Evolutionary conservation across 306 rosid genomes (phyloP).

Genomic region (Acacia melanoxylon): DNA sequence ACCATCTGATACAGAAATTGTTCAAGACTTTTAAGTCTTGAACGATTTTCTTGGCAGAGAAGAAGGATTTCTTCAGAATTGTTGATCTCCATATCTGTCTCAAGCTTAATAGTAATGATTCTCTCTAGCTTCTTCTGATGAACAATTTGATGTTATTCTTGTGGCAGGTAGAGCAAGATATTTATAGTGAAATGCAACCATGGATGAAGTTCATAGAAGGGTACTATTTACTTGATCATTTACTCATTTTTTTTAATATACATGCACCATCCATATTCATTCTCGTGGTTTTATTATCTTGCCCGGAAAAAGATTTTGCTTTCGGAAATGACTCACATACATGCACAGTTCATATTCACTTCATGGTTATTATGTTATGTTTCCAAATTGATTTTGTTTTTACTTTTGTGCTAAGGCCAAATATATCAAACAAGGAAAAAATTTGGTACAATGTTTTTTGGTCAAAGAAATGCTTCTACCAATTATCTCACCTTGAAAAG

Average conservation of each 20-base stretch:
- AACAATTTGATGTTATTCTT: background rate
- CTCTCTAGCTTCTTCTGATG: background rate
- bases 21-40: background rate
- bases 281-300: background rate
- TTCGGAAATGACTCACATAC: background rate
- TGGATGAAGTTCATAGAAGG: background rate
- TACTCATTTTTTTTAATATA: background rate
- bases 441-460: background rate
- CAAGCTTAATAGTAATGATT: background rate
- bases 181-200: background rate
- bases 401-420: background rate
- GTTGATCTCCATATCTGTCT: background rate
- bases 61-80: background rate
- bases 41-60: background rate
- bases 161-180: background rate
- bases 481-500: too few relatives aligned
- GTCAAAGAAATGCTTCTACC: background rate
- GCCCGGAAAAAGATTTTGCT: background rate
- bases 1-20: background rate
- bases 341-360: background rate
- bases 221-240: background rate
- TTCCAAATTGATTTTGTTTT: background rate
- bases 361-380: background rate
- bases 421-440: background rate
- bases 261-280: background rate